Base-by-base conservation (phyloP, 306 rosid species). In the Sechiopsis laciniata region DNA sequence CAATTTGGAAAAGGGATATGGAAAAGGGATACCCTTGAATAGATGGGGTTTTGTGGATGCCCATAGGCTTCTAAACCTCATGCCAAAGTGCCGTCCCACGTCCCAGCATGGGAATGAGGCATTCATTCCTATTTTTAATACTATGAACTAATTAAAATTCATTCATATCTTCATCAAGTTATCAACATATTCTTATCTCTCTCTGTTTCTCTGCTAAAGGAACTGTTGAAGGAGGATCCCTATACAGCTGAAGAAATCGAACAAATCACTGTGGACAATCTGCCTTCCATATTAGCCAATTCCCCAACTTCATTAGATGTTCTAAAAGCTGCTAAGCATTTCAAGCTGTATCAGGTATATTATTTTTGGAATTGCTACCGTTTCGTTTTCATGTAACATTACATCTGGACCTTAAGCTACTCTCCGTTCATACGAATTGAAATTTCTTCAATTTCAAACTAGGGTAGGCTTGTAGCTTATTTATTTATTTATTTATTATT, bases 161-260 rank as follows among this genome's bases (percentile, higher is more conserved):
- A 3, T 71, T 29, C 15, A 14, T 74, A 14, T 29, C 10, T 60
- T 21, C 55, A 37, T 21, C 55, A 37, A 19, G 37, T 21, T 73
- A 48, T 78, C 56, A 15, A 15, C 50, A 52, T 67, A 20, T 22
- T 9, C 55, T 63, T 29, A 69, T 11, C 14, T 40, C 53, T 32
- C 37, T 51, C 1, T 40, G 53, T 64, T n/a, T 64, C 24, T 40
- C 21, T 76, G 20, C 81, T 56, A 21, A 77, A 94, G 99, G 92
- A 89, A 61, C 79, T 81, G 78, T 85, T 94, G 87, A 94, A 94
- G 82, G 97, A 87, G 84, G 99, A 89, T 69, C 95, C 99, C 37
- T 94, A 86, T 78, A 88, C 95, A 6, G 82, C 83, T 53, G 88
- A 83, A 63, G 95, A 94, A 55, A 82, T 94, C 58, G 99, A 91